Evolutionary conservation across 2,329 filamentous ascomycete species (phyloP), one percentile per base, ranked within the genome.

Genomic region (Aureobasidium sp.): DNA sequence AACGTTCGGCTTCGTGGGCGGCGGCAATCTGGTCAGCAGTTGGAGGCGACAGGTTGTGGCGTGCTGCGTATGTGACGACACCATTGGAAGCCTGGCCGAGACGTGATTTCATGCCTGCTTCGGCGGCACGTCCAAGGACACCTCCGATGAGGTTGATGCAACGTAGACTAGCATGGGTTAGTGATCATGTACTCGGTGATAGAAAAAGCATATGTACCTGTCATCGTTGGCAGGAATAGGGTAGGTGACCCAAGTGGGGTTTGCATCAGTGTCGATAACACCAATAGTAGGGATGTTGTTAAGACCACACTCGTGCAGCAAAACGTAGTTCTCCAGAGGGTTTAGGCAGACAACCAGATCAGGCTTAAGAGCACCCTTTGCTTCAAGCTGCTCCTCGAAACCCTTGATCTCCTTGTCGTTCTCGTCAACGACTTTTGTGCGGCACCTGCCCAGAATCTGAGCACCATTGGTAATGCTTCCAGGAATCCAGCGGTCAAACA

Each of bases 171-270:
- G 63, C 1, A 20, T 4, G 13, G 43, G 46, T 62, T 34, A 59
- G 59, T 15, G 8, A 41, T 36, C 27, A 27, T 10, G 27, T 17
- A 57, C 9, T 17, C 20, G 9, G 5, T 24, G 17, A 26, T 20
- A 20, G 24, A 51, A 3, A 37, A 39, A 9, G 6, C 5, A 24
- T 15, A 39, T 36, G 34, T 50, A 90, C 88, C 87, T 92, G 81
- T 99, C 94, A 72, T 99, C 94, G 74, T 99, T 99, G 56, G 91
- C 91, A 1, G 94, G 94, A 68, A 99, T 97, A 15, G 90, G 89
- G 73, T 99, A 99, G 4, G 94, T 97, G 56, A 97, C 92, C 85
- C 90, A 93, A 0, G 90, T 90, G 0, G 94, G 90, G 75, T 97
- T 89, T 2, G 87, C 87, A 74, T 99, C 89, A 0, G 94, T 97